A percentile compares a stretch with the other conserved stretches of the same genome.
These are phyloP conservation scores for Volvox carteri DNA, from an alignment of 163 green algal genomes.

Conservation along the genomic window DNA sequence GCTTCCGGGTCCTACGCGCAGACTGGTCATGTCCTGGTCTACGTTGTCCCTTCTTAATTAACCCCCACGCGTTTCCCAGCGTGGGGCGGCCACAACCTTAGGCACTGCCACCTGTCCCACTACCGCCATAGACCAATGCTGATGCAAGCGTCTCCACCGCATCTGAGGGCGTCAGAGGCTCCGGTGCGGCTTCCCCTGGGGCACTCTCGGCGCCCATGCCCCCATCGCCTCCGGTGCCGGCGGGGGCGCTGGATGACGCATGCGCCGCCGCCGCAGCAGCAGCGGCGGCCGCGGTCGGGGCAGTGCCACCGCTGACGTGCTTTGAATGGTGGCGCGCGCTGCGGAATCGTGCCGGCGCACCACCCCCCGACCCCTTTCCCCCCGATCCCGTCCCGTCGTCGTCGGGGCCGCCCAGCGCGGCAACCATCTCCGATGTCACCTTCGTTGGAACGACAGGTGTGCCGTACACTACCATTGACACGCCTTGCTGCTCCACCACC, in stretches of 20 bases:
- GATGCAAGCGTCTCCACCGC: background rate
- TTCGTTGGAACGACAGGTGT: slow-evolving; percentile 19
- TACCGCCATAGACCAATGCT: background rate
- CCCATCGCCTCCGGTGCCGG: background rate
- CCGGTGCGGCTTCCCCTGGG: background rate
- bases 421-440: slow-evolving; percentile 27
- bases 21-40: no score
- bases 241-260: background rate
- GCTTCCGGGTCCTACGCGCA: no score
- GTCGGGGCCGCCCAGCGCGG: background rate
- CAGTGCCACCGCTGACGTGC: background rate
- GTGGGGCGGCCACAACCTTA: no score
- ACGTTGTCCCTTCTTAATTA: no score
- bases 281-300: background rate
- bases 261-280: background rate
- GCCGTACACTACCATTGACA: slow-evolving; percentile 64
- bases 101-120: no score
- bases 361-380: background rate
- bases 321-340: background rate
- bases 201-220: background rate
- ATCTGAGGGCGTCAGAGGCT: background rate
- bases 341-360: background rate
- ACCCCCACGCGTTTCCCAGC: no score
- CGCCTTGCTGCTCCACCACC: slow-evolving; percentile 57
- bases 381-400: background rate